Conservation (phyloP, 768 basidiomycete genomes). For the Fibroporia radiculosa region DNA sequence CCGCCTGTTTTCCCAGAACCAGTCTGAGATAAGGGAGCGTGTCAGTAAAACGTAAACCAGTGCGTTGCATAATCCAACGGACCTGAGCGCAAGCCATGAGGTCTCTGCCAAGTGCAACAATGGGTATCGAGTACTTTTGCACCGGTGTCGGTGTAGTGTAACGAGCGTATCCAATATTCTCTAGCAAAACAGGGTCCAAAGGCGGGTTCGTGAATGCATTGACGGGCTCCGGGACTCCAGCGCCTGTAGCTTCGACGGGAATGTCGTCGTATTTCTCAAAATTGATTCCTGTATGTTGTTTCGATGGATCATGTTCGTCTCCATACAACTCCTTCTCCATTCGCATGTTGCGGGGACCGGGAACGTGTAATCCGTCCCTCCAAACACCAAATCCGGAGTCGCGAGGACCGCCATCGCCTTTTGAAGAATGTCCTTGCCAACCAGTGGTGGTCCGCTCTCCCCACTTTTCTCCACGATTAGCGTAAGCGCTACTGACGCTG, state of each 20-base stretch:
- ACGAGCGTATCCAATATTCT: conserved; percentile 89
- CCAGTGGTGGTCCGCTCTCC: conserved; percentile 21
- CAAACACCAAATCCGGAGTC: conserved; percentile 67
- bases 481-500: conserved; percentile 28
- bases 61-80: too few species aligned
- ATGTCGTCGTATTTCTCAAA: conserved; percentile 99
- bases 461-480: conserved; percentile 30
- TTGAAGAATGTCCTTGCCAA: conserved; percentile 11
- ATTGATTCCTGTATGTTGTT: conserved; percentile 96
- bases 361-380: conserved; percentile 83
- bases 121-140: conserved; percentile 99
- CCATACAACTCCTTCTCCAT: conserved; percentile 97
- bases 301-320: conserved; percentile 74
- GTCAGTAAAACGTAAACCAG: too few species aligned
- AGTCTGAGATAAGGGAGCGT: conserved; percentile 49
- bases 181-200: conserved; percentile 86
- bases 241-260: conserved; percentile 96
- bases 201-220: conserved; percentile 81
- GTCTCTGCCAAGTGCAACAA: conserved; percentile 83
- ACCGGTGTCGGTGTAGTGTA: conserved; percentile 97
- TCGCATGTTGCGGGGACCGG: conserved; percentile 78
- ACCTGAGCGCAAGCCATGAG: conserved; percentile 95
- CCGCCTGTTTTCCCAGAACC: conserved; percentile 99
- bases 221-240: conserved; percentile 94
- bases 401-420: conserved; percentile 34